phyloP scores from a whole-genome alignment of 108 stramenopile genomes.

The Cyclotella atomus region DNA sequence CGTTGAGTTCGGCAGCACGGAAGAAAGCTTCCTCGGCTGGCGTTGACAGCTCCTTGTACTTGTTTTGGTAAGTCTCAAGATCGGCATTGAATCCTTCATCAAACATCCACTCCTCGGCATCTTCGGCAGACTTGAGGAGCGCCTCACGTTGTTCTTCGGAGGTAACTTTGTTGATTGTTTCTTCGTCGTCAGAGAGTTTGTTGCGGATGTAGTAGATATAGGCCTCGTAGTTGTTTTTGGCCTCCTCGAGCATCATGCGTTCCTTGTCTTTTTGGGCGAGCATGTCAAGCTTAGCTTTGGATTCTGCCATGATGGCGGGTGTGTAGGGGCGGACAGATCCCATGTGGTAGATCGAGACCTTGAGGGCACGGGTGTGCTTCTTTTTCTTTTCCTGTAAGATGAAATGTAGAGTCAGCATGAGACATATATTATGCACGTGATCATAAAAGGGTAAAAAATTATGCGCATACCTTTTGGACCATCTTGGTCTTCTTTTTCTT shows the following conservation, averaged over 20 bases:
- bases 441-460: no score
- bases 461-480: constrained; percentile 67
- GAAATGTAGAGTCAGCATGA: neutral
- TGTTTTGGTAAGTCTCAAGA: constrained; percentile 78
- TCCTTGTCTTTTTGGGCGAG: constrained; percentile 86
- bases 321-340: constrained; percentile 72
- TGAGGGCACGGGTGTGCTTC: constrained; percentile 63
- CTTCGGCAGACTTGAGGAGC: constrained; percentile 68
- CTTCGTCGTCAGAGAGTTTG: constrained; percentile 82
- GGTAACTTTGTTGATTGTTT: constrained; percentile 79
- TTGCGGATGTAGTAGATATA: constrained; percentile 92
- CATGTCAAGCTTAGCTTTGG: constrained; percentile 77
- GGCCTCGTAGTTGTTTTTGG: constrained; percentile 93
- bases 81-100: constrained; percentile 94
- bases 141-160: constrained; percentile 95
- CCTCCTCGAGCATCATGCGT: constrained; percentile 86
- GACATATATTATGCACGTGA: no score
- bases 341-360: constrained; percentile 61
- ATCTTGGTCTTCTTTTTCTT: constrained; percentile 75
- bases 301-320: constrained; percentile 74
- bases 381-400: constrained; percentile 77
- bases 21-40: constrained; percentile 87
- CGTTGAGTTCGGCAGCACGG: constrained; percentile 79
- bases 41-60: constrained; percentile 79
- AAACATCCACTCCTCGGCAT: constrained; percentile 97